Evolutionary conservation across 1,284 basidiomycete genomes (phyloP).

Genomic region (Pseudozyma thailandica): DNA sequence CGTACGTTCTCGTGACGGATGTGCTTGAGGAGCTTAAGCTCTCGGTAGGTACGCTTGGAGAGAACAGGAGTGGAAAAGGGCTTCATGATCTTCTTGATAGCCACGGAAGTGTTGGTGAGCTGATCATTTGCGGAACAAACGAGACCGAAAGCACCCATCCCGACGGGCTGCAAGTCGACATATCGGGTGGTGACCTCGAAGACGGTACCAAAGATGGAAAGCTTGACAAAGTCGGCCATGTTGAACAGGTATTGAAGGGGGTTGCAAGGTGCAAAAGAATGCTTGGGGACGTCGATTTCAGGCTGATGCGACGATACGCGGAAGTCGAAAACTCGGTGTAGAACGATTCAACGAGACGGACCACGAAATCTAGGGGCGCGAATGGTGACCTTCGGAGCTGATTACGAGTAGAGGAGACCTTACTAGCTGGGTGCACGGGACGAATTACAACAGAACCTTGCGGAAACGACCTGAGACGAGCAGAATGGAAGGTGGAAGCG

Average conservation of each 20-base stretch:
- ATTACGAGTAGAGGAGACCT: not conserved
- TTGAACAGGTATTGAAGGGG: too few species aligned
- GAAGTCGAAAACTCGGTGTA: not conserved
- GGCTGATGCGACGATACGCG: constrained; percentile 1
- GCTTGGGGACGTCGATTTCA: constrained; percentile 1
- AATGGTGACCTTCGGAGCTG: constrained; percentile 1
- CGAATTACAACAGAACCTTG: constrained; percentile 1
- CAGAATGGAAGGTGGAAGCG: not conserved
- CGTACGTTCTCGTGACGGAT: constrained; percentile 91
- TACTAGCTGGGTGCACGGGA: not conserved
- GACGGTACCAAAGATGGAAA: constrained; percentile 96
- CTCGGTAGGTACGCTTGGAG: constrained; percentile 95
- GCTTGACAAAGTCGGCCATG: constrained; percentile 84
- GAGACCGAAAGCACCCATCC: constrained; percentile 81
- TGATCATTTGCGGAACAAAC: constrained; percentile 93
- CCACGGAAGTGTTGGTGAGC: constrained; percentile 90
- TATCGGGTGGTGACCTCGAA: constrained; percentile 86
- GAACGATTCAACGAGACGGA: not conserved
- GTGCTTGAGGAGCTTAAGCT: constrained; percentile 98
- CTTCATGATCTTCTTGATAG: constrained; percentile 99
- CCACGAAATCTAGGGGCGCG: constrained; percentile 4
- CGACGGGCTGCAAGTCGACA: constrained; percentile 99
- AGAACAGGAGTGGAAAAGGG: constrained; percentile 98
- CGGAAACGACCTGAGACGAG: not conserved
- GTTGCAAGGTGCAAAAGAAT: not conserved